Evolutionary conservation across 2,329 filamentous ascomycete genomes (phyloP), one percentile per base, ranked within the genome.

Genomic region (Alternaria brassicicola): DNA sequence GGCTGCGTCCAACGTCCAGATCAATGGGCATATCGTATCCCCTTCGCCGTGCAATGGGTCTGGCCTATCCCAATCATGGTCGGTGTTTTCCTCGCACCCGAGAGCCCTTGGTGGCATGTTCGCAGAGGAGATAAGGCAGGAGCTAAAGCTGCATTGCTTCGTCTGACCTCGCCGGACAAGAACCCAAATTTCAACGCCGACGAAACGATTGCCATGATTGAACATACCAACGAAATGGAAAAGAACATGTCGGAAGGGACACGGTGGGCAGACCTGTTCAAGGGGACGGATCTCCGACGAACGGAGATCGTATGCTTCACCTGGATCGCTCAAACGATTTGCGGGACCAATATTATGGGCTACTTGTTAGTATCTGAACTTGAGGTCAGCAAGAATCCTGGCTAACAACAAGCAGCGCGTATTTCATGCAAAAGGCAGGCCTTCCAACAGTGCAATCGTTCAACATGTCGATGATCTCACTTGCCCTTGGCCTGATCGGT

Each of bases 201-300:
- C 45, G 68, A 72, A 8, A 95, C 90, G 0, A 84, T 96, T 59
- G 88, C 90, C 64, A 94, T 96, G 91, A 96, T 97, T 87, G 86
- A 92, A 3, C 90, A 95, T 71, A 96, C 92, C 1, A 93, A 90
- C 1, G 89, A 89, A 1, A 80, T 96, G n/a, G 92, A 96, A 74
- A 84, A 91, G 71, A 80, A 85, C 74, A 89, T 92, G 54, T 57
- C 59, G 28, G 80, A 81, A 13, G 91, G 91, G 25, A 86, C 90
- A 8, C 87, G 84, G 43, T 96, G 93, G 76, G 78, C 83, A 65
- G 92, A 96, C 74, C 94, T 91, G 77, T 95, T 96, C 83, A 89
- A 84, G 75, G 91, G 91, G 7, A 84, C 85, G 13, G 88, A 96
- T 73, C 81, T 88, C 51, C 88, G 92, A 50, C 85, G 92, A 19